Evolutionary conservation across 306 rosid species (phyloP).

Genomic region (Quercus robur): DNA sequence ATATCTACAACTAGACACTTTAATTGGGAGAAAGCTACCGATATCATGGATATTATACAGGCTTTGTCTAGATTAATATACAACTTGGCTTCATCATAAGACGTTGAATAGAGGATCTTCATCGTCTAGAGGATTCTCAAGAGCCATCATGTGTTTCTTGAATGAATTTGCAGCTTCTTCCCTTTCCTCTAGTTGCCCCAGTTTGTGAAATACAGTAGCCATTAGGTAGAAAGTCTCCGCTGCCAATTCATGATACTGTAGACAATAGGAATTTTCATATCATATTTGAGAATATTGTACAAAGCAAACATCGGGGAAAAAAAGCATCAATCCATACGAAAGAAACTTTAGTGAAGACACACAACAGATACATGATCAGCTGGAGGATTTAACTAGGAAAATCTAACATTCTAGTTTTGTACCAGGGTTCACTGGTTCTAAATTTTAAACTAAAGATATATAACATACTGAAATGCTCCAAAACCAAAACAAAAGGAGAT

Average conservation of each 20-base stretch:
- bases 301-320: background rate
- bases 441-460: no score
- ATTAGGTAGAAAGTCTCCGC: slow-evolving; percentile 94
- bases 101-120: slow-evolving; percentile 40
- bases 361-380: background rate
- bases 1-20: no score
- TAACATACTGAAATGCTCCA: no score
- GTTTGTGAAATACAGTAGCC: slow-evolving; percentile 80
- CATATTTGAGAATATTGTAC: background rate
- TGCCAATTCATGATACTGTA: slow-evolving; percentile 83
- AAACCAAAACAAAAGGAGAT: no score
- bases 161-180: slow-evolving; percentile 84
- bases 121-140: slow-evolving; percentile 46
- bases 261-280: slow-evolving; percentile 12
- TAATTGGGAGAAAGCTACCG: no score
- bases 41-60: no score
- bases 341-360: background rate
- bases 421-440: background rate
- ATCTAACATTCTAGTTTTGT: background rate
- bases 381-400: no score
- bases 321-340: background rate
- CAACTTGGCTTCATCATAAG: slow-evolving; percentile 24
- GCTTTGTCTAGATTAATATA: background rate
- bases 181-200: slow-evolving; percentile 65
- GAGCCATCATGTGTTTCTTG: slow-evolving; percentile 65